A percentile compares a stretch with the other conserved stretches of the same genome.
phyloP scores from a whole-genome alignment of 2,329 filamentous ascomycete genomes.

The Aureobasidium mangrovei region DNA sequence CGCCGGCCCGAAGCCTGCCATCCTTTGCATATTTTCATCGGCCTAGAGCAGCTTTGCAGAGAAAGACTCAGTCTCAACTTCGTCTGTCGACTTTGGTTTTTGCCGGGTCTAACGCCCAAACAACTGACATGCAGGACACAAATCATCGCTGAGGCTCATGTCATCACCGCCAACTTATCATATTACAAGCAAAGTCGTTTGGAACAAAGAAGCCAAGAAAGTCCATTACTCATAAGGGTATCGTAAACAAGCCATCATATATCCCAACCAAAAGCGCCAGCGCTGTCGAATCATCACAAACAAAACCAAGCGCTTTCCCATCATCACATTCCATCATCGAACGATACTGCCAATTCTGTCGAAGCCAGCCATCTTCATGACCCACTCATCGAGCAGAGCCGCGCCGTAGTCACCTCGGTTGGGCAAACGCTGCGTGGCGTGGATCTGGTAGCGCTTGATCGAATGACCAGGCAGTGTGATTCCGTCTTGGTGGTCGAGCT shows the following conservation, averaged over 20 bases:
- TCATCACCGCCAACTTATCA: too few species aligned
- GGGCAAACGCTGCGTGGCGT: slow-evolving; percentile 61
- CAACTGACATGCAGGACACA: not conserved
- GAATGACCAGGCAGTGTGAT: slow-evolving; percentile 60
- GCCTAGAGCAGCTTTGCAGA: not conserved
- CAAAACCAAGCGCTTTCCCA: not conserved
- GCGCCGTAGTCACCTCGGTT: slow-evolving; percentile 68
- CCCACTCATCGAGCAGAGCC: slow-evolving; percentile 24
- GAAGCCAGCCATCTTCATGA: slow-evolving; percentile 12
- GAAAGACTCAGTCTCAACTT: not conserved
- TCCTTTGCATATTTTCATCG: not conserved
- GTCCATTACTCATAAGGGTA: slow-evolving; percentile 11
- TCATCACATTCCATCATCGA: not conserved
- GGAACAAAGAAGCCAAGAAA: not conserved
- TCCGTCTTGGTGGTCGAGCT: slow-evolving; percentile 73
- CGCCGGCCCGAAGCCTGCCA: not conserved
- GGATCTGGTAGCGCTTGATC: slow-evolving; percentile 68
- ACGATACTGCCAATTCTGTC: slow-evolving; percentile 12
- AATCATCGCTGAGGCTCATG: too few species aligned
- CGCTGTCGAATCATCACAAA: not conserved
- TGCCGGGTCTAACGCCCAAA: too few species aligned
- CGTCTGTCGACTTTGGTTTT: too few species aligned
- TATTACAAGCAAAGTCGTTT: not conserved
- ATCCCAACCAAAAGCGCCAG: not conserved
- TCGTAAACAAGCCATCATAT: not conserved